Conservation (phyloP, 2,329 filamentous ascomycete species). For the Fusarium globosum region DNA sequence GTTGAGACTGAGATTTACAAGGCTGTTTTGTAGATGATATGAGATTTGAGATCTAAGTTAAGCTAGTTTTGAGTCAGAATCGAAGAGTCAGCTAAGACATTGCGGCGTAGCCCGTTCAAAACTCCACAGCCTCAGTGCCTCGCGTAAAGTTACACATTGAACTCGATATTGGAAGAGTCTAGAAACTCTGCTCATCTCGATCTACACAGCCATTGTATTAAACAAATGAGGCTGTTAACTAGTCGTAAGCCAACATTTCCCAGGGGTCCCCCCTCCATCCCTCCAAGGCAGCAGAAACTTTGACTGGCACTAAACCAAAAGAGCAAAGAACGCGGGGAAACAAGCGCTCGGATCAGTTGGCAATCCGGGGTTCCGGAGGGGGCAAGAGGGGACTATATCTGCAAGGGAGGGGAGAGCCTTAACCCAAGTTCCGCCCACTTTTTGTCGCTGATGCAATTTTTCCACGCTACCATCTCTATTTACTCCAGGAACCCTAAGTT, state of each 20-base stretch:
- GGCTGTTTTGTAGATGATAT: constrained; percentile 20
- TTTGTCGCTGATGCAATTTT: not conserved
- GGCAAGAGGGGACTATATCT: not conserved
- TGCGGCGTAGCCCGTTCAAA: not conserved
- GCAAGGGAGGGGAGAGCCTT: not conserved
- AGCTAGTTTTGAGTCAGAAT: not conserved
- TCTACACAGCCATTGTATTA: not conserved
- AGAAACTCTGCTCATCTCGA: not conserved
- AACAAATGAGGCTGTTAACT: not conserved
- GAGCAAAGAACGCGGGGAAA: constrained; percentile 22
- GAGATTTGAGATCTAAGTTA: not conserved
- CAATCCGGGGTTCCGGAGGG: constrained; percentile 27
- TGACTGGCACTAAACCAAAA: constrained; percentile 9
- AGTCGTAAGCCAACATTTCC: not conserved
- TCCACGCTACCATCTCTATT: not conserved
- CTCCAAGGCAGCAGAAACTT: not conserved
- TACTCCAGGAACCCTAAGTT: too few species aligned
- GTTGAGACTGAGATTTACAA: constrained; percentile 55
- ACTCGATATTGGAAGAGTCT: not conserved
- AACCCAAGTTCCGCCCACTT: not conserved
- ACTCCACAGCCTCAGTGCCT: not conserved
- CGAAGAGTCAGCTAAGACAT: not conserved
- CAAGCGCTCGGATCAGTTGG: constrained; percentile 7
- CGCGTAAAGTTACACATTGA: not conserved
- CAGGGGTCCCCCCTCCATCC: not conserved